Percentiles rank a stretch among this genome's conserved stretches.
Conservation (phyloP, 192 early-diverging fungal species). For the Geranomyces michiganensis region DNA sequence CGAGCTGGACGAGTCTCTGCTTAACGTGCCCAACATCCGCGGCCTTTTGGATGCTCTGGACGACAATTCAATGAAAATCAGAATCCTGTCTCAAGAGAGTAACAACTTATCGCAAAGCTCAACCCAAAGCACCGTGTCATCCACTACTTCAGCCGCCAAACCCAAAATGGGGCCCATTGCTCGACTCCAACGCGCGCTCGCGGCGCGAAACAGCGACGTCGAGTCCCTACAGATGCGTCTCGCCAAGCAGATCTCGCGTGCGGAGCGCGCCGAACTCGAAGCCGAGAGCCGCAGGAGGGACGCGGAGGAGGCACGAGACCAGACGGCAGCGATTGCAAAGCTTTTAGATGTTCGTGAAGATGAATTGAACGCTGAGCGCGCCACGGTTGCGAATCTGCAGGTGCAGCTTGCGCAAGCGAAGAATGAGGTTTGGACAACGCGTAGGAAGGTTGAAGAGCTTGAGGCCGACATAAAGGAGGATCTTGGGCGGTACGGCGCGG, state of each 20-base stretch:
- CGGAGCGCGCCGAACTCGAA: background rate
- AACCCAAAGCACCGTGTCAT: too few relatives aligned
- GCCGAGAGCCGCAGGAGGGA: slow-evolving; percentile 7
- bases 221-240: background rate
- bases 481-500: background rate
- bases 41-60: slow-evolving; percentile 2
- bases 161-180: background rate
- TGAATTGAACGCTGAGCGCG: background rate
- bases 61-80: background rate
- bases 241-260: background rate
- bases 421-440: background rate
- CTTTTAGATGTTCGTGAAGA: background rate
- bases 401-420: background rate
- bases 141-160: background rate
- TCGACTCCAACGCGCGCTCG: slow-evolving; percentile 4
- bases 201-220: slow-evolving; percentile 12
- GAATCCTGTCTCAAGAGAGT: background rate
- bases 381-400: background rate
- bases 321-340: background rate
- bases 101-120: background rate
- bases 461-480: background rate
- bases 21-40: background rate
- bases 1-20: background rate
- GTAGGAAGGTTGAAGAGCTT: background rate
- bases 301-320: background rate